phyloP scores from a whole-genome alignment of 2,329 filamentous ascomycete species.

The Penicillium sp. region DNA sequence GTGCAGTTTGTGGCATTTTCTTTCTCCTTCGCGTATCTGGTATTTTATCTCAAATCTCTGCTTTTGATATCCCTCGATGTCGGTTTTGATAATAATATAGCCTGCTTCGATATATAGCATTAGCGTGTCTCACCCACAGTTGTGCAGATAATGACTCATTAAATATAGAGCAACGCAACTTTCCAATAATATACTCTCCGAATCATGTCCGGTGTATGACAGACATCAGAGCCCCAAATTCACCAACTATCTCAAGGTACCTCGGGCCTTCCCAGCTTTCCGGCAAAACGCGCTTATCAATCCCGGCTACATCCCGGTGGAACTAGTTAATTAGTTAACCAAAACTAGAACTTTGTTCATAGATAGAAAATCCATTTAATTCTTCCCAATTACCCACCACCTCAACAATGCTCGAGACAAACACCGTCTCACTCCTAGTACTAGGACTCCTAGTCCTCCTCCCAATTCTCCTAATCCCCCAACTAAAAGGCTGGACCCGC shows the following conservation, averaged over 20 bases:
- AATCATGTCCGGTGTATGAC: not conserved
- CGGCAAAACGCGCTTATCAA: slow-evolving; percentile 4
- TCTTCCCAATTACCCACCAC: not conserved
- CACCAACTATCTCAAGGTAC: not conserved
- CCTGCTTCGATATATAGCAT: not conserved
- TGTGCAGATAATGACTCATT: not conserved
- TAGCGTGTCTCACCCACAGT: not conserved
- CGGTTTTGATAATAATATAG: not conserved
- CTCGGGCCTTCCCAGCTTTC: too few relatives aligned
- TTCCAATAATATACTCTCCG: not conserved
- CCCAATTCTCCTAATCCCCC: slow-evolving; percentile 14
- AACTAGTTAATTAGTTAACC: not conserved
- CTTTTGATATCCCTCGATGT: not conserved
- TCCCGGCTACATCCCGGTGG: not conserved
- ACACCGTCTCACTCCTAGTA: slow-evolving; percentile 3
- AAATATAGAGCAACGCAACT: too few relatives aligned
- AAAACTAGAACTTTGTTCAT: too few relatives aligned
- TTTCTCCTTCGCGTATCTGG: not conserved
- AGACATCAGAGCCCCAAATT: not conserved
- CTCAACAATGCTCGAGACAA: slow-evolving; percentile 7
- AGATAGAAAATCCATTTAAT: not conserved
- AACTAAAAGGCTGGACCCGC: slow-evolving; percentile 12
- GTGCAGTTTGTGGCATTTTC: not conserved
- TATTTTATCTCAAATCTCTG: not conserved
- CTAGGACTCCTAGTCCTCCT: slow-evolving; percentile 14